These are phyloP conservation scores for Arthrobotrys megalospora DNA, from an alignment of 2,329 filamentous ascomycete genomes.

Conservation along the genomic window DNA sequence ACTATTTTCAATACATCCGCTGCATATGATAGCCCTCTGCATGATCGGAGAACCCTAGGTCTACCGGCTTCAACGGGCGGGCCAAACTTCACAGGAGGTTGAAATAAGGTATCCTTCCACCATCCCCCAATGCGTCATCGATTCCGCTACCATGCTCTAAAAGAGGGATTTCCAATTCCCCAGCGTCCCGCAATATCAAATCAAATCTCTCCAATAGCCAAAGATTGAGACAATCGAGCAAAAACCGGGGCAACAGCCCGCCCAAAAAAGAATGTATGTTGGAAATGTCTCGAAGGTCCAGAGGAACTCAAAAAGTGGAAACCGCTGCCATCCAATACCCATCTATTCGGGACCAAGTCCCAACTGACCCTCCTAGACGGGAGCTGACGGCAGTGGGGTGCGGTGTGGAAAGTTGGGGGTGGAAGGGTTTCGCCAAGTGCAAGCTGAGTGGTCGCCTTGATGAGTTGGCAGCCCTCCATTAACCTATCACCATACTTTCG, in stretches of 20 bases:
- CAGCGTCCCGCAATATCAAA: constrained; percentile 35
- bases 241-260: constrained; percentile 20
- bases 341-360: constrained; percentile 41
- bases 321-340: constrained; percentile 54
- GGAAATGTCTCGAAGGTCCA: constrained; percentile 36
- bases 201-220: constrained; percentile 39
- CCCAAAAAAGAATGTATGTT: constrained; percentile 22
- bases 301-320: constrained; percentile 18
- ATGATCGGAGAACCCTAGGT: neutral
- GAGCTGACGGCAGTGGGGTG: constrained; percentile 21
- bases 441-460: constrained; percentile 60
- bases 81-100: constrained; percentile 47
- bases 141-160: constrained; percentile 34
- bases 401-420: constrained; percentile 22
- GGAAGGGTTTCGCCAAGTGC: constrained; percentile 50
- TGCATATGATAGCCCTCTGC: constrained; percentile 10
- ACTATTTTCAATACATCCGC: constrained; percentile 24
- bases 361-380: constrained; percentile 16
- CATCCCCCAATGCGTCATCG: constrained; percentile 50
- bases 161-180: constrained; percentile 16
- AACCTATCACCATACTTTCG: constrained; percentile 56
- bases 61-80: neutral
- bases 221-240: constrained; percentile 38
- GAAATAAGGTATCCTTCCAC: constrained; percentile 59
- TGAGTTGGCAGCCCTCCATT: constrained; percentile 58